Evolutionary conservation across 768 basidiomycete genomes (phyloP).

Genomic region (Pulveroboletus sp.): DNA sequence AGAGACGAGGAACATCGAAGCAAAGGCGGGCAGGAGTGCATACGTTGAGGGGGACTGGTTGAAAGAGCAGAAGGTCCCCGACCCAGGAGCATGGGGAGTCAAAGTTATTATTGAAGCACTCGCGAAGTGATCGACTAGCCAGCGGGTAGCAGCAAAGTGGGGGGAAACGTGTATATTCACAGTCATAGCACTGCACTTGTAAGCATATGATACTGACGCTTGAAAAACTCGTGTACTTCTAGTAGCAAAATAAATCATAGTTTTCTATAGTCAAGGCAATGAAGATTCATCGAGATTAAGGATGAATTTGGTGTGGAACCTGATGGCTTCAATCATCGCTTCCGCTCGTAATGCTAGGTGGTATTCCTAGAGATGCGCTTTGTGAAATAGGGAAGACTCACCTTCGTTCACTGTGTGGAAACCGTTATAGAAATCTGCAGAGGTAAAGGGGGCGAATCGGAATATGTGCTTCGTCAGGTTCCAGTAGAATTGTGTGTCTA

Average conservation of each 20-base stretch:
- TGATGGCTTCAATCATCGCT: constrained; percentile 54
- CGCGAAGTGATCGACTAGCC: constrained; percentile 1
- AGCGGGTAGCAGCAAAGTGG: neutral
- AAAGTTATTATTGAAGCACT: constrained; percentile 65
- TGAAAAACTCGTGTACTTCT: neutral
- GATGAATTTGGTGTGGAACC: constrained; percentile 62
- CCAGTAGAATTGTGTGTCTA: constrained; percentile 19
- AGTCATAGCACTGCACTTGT: neutral
- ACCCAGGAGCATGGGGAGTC: constrained; percentile 93
- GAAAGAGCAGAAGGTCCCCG: constrained; percentile 57
- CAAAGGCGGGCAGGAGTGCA: constrained; percentile 84
- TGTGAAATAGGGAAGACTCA: neutral
- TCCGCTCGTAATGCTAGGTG: constrained; percentile 44
- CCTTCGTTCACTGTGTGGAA: constrained; percentile 20
- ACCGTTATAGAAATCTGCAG: constrained; percentile 12
- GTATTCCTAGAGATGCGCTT: neutral
- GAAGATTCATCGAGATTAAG: constrained; percentile 59
- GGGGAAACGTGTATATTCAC: neutral
- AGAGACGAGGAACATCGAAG: constrained; percentile 66
- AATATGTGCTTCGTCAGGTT: constrained; percentile 42
- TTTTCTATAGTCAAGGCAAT: constrained; percentile 2
- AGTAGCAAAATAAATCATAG: neutral
- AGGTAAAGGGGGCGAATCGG: constrained; percentile 43
- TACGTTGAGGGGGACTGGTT: constrained; percentile 75
- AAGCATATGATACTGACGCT: neutral